phyloP scores from a whole-genome alignment of 352 stramenopile genomes.

The Phytophthora pisi region DNA sequence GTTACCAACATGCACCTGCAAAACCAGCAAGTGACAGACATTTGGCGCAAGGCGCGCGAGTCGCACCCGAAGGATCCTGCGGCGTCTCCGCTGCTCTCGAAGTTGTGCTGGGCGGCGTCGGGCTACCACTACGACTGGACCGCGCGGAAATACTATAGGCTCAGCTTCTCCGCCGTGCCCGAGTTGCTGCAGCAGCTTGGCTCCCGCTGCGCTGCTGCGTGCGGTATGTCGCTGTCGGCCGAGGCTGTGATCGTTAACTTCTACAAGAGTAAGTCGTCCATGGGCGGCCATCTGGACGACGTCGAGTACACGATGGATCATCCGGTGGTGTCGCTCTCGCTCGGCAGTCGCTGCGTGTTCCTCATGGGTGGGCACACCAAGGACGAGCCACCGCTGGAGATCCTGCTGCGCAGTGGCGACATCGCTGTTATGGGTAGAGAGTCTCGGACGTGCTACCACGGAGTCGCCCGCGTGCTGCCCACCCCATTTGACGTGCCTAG shows the following conservation, averaged over 20 bases:
- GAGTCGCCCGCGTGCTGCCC: slow-evolving; percentile 66
- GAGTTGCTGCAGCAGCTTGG: slow-evolving; percentile 50
- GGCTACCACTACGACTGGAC: slow-evolving; percentile 89
- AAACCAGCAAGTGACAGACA: slow-evolving; percentile 46
- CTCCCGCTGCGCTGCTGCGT: slow-evolving; percentile 48
- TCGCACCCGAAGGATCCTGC: slow-evolving; percentile 47
- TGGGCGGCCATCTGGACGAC: slow-evolving; percentile 86
- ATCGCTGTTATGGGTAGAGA: slow-evolving; percentile 63
- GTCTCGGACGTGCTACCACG: slow-evolving; percentile 77
- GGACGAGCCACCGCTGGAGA: slow-evolving; percentile 58
- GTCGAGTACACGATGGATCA: slow-evolving; percentile 86
- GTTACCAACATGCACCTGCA: slow-evolving; percentile 83
- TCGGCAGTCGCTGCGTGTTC: slow-evolving; percentile 76
- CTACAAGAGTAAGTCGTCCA: slow-evolving; percentile 78
- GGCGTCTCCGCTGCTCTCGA: slow-evolving; percentile 50
- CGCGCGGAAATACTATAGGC: slow-evolving; percentile 63
- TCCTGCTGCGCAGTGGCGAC: slow-evolving; percentile 76
- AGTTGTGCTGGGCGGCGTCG: slow-evolving; percentile 73
- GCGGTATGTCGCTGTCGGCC: slow-evolving; percentile 53
- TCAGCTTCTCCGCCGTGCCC: slow-evolving; percentile 63
- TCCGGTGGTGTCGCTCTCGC: slow-evolving; percentile 79
- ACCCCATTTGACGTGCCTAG: slow-evolving; percentile 42
- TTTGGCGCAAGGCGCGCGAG: slow-evolving; percentile 59
- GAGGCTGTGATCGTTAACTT: slow-evolving; percentile 88
- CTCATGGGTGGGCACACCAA: slow-evolving; percentile 75